Conservation (phyloP, 1,284 basidiomycete genomes). For the Malassezia nana region DNA sequence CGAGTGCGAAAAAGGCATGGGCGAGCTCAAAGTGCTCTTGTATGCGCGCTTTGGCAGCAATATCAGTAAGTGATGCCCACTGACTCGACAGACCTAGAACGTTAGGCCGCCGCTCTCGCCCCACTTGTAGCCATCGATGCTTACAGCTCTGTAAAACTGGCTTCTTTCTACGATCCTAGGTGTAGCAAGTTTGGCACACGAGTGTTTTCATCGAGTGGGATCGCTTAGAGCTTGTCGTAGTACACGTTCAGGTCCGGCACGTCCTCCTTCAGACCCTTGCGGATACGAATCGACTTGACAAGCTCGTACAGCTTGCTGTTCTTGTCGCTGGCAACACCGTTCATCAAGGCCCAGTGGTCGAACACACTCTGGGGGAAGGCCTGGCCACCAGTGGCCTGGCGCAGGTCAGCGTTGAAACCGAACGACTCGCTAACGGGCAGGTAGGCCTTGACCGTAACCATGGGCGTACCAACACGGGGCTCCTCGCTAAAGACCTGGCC, state of each 20-base stretch:
- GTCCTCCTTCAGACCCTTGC: slow-evolving; percentile 65
- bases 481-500: slow-evolving; percentile 97
- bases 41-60: slow-evolving; percentile 88
- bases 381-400: slow-evolving; percentile 85
- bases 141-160: background rate
- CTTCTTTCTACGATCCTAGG: background rate
- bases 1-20: slow-evolving; percentile 74
- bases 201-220: background rate
- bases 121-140: background rate
- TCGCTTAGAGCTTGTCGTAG: slow-evolving; percentile 30
- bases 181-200: background rate
- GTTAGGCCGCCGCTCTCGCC: background rate
- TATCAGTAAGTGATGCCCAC: slow-evolving; percentile 55
- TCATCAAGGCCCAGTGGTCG: slow-evolving; percentile 60
- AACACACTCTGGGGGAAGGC: slow-evolving; percentile 96
- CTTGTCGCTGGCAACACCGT: slow-evolving; percentile 60
- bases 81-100: slow-evolving; percentile 3
- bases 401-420: slow-evolving; percentile 95
- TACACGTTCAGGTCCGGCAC: slow-evolving; percentile 31
- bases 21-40: slow-evolving; percentile 71
- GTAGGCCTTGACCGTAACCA: slow-evolving; percentile 99
- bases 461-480: slow-evolving; percentile 91
- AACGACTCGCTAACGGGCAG: slow-evolving; percentile 94
- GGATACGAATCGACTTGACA: slow-evolving; percentile 68
- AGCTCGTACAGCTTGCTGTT: slow-evolving; percentile 81